Percentiles rank a stretch among this genome's conserved stretches.
Evolutionary conservation across 2,329 filamentous ascomycete species (phyloP).

Genomic region (Penicillium sp.): DNA sequence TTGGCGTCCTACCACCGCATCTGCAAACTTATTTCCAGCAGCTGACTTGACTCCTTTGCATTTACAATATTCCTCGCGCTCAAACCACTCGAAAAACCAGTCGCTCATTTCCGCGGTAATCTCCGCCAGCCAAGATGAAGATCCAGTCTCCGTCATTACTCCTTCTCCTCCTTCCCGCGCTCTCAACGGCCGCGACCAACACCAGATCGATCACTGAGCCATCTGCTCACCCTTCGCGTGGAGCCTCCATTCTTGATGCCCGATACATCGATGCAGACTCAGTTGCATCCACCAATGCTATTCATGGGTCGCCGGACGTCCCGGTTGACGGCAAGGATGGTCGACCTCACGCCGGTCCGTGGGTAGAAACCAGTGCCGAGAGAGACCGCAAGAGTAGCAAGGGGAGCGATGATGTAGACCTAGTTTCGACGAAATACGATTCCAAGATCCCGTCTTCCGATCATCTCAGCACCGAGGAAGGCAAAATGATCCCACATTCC

Average conservation of each 20-base stretch:
- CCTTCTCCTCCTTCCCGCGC: slow-evolving; percentile 37
- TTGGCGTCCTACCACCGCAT: not conserved
- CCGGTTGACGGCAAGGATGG: slow-evolving; percentile 92
- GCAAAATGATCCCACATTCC: slow-evolving; percentile 50
- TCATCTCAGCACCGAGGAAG: slow-evolving; percentile 42
- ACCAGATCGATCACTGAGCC: slow-evolving; percentile 15
- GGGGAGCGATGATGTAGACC: slow-evolving; percentile 37
- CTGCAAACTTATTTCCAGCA: not conserved
- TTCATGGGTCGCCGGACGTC: slow-evolving; percentile 70
- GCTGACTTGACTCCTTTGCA: not conserved
- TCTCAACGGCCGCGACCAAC: slow-evolving; percentile 29
- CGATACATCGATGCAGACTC: slow-evolving; percentile 19
- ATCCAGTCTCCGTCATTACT: slow-evolving; percentile 32
- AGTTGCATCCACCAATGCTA: slow-evolving; percentile 22
- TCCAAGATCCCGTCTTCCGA: slow-evolving; percentile 27
- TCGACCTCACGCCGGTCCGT: slow-evolving; percentile 86
- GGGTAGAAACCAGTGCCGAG: slow-evolving; percentile 52
- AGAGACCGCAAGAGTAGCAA: slow-evolving; percentile 45
- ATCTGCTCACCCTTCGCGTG: slow-evolving; percentile 13
- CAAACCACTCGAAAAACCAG: not conserved
- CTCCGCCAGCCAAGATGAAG: slow-evolving; percentile 31
- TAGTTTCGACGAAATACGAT: slow-evolving; percentile 25
- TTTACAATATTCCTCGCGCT: not conserved
- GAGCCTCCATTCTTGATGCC: slow-evolving; percentile 8
- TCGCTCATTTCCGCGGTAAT: slow-evolving; percentile 1